Evolutionary conservation across 495 filamentous ascomycete genomes (phyloP), one percentile per base, ranked within the genome.

Genomic region (Chaetomium cochliodes): DNA sequence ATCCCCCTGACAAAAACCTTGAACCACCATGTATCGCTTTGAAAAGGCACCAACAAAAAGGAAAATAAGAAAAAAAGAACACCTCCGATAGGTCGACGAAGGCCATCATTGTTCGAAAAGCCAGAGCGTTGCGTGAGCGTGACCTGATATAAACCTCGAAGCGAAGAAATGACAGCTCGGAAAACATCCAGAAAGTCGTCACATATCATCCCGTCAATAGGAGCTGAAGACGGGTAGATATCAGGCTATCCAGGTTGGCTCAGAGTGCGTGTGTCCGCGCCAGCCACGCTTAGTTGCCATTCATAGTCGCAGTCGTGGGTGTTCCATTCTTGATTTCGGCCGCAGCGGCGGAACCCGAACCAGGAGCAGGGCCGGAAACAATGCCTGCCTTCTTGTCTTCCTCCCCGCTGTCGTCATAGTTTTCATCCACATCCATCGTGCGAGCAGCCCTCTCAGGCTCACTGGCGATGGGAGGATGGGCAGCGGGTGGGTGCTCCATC

Each of bases 341-440:
- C 22, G 74, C 65, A 22, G 73, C 60, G 12, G 74, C 61, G 16
- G 75, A 67, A 23, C 56, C 66, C 2, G 74, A 64, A 12, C 70
- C 69, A 5, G 75, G 71, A 2, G 69, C 50, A 25, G 71, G 53
- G 0, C 69, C 78, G 0, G 78, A 76, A 28, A 69, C 60, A 62
- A 76, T 69, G 13, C 78, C 80, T 3, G 78, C 78, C 64, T 85
- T 86, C 72, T 88, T 85, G 76, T 96, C 92, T 55, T 96, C 88
- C 66, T 96, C 93, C 33, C 91, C 92, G 67, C 96, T 92, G 75
- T 97, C 93, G 68, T 88, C 85, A 66, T 98, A 96, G 65, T 96
- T 87, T 75, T 98, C 93, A 72, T 98, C 94, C 50, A 98, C 89
- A 25, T 98, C 94, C 88, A 98, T 96, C 75, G 96, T 94, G 11